Conservation (phyloP, 1,284 basidiomycete species). For the Pisolithus thermaeus region DNA sequence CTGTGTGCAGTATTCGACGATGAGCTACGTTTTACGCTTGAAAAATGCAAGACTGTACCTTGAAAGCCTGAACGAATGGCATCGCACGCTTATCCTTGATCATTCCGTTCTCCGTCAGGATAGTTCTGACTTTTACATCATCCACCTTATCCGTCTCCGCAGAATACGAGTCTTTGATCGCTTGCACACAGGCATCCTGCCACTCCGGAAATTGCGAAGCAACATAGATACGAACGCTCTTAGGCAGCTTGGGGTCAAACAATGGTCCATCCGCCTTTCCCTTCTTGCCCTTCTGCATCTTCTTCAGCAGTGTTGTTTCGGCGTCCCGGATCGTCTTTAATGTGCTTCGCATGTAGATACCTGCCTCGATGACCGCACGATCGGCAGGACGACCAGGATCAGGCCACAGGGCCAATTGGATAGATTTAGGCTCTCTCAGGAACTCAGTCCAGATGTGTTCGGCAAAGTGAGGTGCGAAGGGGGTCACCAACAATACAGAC, state of each 20-base stretch:
- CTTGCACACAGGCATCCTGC: conserved; percentile 82
- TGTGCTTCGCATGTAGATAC: conserved; percentile 79
- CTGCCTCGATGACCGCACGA: conserved; percentile 62
- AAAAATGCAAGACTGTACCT: conserved; percentile 55
- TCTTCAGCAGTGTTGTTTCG: conserved; percentile 75
- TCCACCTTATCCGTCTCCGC: conserved; percentile 65
- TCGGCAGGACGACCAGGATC: conserved; percentile 54
- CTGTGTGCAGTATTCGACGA: conserved; percentile 38
- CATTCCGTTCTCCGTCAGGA: conserved; percentile 70
- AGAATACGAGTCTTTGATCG: conserved; percentile 69
- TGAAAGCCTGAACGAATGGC: conserved; percentile 93
- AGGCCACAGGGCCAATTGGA: conserved; percentile 84
- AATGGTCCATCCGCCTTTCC: conserved; percentile 36
- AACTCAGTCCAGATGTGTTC: conserved; percentile 87
- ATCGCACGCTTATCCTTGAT: conserved; percentile 95
- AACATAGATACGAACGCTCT: conserved; percentile 84
- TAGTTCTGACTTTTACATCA: conserved; percentile 73
- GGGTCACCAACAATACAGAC: conserved; percentile 77
- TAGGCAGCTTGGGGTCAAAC: conserved; percentile 82
- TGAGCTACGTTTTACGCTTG: neutral
- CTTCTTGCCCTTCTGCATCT: conserved; percentile 61
- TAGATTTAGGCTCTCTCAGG: conserved; percentile 68
- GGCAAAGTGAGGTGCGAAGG: conserved; percentile 93
- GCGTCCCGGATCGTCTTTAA: conserved; percentile 90
- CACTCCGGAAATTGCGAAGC: conserved; percentile 90